Evolutionary conservation across 441 rosid species (phyloP), one percentile per base, ranked within the genome.

Genomic region (Syzygium syzygioides): DNA sequence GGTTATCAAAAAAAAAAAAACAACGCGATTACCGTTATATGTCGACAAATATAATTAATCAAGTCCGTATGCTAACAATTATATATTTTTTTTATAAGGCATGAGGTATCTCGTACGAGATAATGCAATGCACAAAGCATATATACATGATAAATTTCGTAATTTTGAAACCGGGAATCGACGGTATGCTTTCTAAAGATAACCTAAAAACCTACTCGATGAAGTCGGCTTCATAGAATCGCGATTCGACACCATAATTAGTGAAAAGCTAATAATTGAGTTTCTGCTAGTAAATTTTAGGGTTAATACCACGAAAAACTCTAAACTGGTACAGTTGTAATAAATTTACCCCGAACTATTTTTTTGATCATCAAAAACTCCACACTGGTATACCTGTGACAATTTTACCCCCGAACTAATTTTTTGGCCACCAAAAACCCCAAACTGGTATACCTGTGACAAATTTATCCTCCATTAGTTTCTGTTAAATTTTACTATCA

Each of bases 81-180:
- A 60, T 60, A 17, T 12, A n/a, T 6, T 0, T 26, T 26, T 60
- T 26, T 60, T 28, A 6, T n/a, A 62, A 28, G 66, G 66, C 66
- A 60, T 0, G 1, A 60, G 32, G 18, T 14, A 13, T 60, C 18
- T 0, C 0, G 5, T 60, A 0, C 18, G 14, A 60, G 30, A 64
- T 7, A 15, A 64, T 64, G 23, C 23, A 0, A 64, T 14, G 37
- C 37, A 0, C 4, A 4, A 1, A 64, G 37, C 20, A 14, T 2
- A 62, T 62, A 7, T 30, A 7, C 71, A 30, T 9, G 3, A 64
- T 7, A 64, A 64, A 64, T 64, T 30, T 0, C 1, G 0, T 15
- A 64, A 64, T 1, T 7, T 64, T 30, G 71, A 30, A 64, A 64
- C 18, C 1, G 0, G 37, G 30, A n/a, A 64, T 14, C 12, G 5